A percentile compares a stretch with the other conserved stretches of the same genome.
phyloP scores from a whole-genome alignment of 208 protist genomes.

The Acanthamoeba sp. region DNA sequence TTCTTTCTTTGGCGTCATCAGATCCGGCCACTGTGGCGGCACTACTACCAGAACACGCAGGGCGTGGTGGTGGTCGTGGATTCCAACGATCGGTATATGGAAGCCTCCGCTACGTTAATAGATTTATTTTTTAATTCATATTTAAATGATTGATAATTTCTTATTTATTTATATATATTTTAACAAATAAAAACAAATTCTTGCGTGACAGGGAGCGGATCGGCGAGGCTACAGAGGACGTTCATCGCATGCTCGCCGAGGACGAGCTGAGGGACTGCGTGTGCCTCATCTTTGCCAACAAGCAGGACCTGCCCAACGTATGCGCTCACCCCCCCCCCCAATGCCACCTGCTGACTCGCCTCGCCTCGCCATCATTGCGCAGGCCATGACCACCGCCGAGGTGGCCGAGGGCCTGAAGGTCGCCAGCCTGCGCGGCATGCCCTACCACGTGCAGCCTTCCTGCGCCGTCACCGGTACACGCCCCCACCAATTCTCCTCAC shows the following conservation, averaged over 20 bases:
- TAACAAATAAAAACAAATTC: constrained; percentile 92
- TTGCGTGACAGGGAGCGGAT: constrained; percentile 87
- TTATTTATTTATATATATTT: constrained; percentile 90
- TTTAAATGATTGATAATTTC: no score
- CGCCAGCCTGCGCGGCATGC: constrained; percentile 83
- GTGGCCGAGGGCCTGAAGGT: constrained; percentile 91
- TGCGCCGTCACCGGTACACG: constrained; percentile 85
- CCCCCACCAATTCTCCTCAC: not conserved
- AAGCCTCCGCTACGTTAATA: not conserved
- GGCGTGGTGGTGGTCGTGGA: constrained; percentile 94
- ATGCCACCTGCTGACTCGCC: not conserved
- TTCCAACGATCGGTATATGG: constrained; percentile 87
- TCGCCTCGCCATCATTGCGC: constrained; percentile 29
- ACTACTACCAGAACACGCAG: constrained; percentile 95
- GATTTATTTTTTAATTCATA: not conserved
- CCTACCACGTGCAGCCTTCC: constrained; percentile 91
- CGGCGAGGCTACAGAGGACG: constrained; percentile 86
- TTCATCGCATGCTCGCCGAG: constrained; percentile 92
- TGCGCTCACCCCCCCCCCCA: not conserved
- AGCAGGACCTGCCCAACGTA: constrained; percentile 91
- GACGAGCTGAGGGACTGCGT: constrained; percentile 91
- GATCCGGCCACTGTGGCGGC: constrained; percentile 94
- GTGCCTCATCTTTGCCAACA: constrained; percentile 94
- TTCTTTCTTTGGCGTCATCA: constrained; percentile 66
- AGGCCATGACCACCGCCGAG: constrained; percentile 88